A percentile compares a stretch with the other conserved stretches of the same genome.
phyloP scores from a whole-genome alignment of 1,139 yeast genomes.

The Hanseniaspora gamundiae region DNA sequence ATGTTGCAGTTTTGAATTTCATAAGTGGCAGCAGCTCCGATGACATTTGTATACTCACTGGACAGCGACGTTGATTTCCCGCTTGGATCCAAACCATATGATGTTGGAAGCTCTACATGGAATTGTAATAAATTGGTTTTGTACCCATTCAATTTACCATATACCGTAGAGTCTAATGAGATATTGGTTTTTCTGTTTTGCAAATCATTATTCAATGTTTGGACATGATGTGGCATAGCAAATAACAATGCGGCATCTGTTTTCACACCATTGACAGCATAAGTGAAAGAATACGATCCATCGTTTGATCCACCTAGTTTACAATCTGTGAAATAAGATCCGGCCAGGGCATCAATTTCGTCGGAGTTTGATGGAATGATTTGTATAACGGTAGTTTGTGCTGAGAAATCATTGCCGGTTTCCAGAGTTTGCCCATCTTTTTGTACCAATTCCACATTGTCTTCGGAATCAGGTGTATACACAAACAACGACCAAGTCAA shows the following conservation, averaged over 20 bases:
- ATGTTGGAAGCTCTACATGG: slow-evolving; percentile 33
- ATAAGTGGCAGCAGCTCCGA: slow-evolving; percentile 35
- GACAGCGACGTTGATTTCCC: slow-evolving; percentile 27
- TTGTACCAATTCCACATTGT: slow-evolving; percentile 28
- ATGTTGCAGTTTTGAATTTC: slow-evolving; percentile 45
- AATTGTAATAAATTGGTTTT: slow-evolving; percentile 37
- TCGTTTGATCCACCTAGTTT: slow-evolving; percentile 18
- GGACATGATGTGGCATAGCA: slow-evolving; percentile 59
- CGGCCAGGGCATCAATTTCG: slow-evolving; percentile 46
- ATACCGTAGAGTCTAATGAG: slow-evolving; percentile 50
- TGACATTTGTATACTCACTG: slow-evolving; percentile 28
- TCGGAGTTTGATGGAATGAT: slow-evolving; percentile 21
- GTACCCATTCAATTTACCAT: slow-evolving; percentile 54
- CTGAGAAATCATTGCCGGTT: slow-evolving; percentile 26
- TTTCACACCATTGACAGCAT: slow-evolving; percentile 28
- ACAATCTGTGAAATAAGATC: slow-evolving; percentile 31
- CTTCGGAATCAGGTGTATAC: neutral
- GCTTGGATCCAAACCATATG: neutral
- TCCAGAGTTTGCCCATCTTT: slow-evolving; percentile 42
- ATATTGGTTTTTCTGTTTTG: slow-evolving; percentile 26
- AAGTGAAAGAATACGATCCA: slow-evolving; percentile 29
- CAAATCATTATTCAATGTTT: slow-evolving; percentile 27
- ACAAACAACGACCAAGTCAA: slow-evolving; percentile 39
- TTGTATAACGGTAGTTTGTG: slow-evolving; percentile 22
- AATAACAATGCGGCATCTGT: slow-evolving; percentile 32